phyloP scores from a whole-genome alignment of 768 basidiomycete species.

The Lactarius psammicola region DNA sequence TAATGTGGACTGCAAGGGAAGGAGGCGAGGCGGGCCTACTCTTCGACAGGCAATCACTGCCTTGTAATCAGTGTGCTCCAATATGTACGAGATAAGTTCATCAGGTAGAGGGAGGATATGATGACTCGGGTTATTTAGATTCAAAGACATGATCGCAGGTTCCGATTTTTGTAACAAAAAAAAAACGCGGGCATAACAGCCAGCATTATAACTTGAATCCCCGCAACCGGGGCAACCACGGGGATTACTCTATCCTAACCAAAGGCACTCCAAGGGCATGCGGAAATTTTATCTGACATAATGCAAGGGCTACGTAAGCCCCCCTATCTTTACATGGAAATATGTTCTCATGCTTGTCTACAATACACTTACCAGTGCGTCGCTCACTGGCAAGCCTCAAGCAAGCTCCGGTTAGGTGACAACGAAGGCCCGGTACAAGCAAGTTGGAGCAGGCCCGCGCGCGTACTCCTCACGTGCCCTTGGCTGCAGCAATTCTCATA shows the following conservation, averaged over 20 bases:
- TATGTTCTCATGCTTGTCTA: too few species aligned
- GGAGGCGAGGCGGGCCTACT: not conserved
- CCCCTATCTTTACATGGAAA: too few species aligned
- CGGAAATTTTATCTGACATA: too few species aligned
- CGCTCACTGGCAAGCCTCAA: too few species aligned
- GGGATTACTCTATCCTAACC: conserved; percentile 4
- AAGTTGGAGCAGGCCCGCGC: too few species aligned
- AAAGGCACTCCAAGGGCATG: too few species aligned
- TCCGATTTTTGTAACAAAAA: not conserved
- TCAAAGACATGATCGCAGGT: not conserved
- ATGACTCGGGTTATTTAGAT: not conserved
- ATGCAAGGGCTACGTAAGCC: too few species aligned
- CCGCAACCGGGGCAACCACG: not conserved
- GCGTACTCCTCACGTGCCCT: too few species aligned
- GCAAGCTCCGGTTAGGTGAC: too few species aligned
- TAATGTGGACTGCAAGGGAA: not conserved
- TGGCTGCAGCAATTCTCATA: too few species aligned
- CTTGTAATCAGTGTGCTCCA: conserved; percentile 12
- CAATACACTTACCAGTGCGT: too few species aligned
- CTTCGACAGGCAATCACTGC: conserved; percentile 11
- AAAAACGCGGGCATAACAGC: not conserved
- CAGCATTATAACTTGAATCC: conserved; percentile 3
- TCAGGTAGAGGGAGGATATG: not conserved
- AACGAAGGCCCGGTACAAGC: too few species aligned
- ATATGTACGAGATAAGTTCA: conserved; percentile 7